Conservation (phyloP, 2,329 filamentous ascomycete genomes). For the Didymosphaeria variabile region DNA sequence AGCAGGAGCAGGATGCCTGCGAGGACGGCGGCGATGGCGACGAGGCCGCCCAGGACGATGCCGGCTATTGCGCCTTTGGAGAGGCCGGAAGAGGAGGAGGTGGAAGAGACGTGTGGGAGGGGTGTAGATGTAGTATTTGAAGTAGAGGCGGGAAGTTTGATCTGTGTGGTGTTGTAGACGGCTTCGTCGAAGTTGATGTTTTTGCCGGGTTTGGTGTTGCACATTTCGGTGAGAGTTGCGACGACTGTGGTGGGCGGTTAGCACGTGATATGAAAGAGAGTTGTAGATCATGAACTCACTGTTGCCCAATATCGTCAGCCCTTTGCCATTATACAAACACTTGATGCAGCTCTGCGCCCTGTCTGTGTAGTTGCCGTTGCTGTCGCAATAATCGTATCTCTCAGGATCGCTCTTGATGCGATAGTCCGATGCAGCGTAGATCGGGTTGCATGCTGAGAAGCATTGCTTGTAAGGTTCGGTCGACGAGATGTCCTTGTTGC, state of each 20-base stretch:
- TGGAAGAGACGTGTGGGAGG: constrained; percentile 7
- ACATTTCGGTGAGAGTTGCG: constrained; percentile 25
- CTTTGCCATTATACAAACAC: constrained; percentile 25
- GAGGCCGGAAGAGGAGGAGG: constrained; percentile 14
- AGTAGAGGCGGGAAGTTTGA: constrained; percentile 10
- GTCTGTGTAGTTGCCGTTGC: constrained; percentile 26
- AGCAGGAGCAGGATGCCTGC: constrained; percentile 27
- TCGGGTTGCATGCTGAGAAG: constrained; percentile 25
- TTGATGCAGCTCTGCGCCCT: constrained; percentile 25
- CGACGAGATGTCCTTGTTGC: constrained; percentile 21
- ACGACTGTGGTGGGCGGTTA: constrained; percentile 21
- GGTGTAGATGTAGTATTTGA: constrained; percentile 2
- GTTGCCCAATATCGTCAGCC: constrained; percentile 31
- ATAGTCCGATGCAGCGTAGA: constrained; percentile 27
- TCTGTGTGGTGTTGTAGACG: constrained; percentile 28
- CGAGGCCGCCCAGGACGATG: constrained; percentile 27
- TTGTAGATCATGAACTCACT: constrained; percentile 16
- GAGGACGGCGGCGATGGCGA: constrained; percentile 24
- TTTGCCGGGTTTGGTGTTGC: constrained; percentile 29
- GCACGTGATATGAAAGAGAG: background rate
- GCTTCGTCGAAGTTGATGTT: constrained; percentile 23
- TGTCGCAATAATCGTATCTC: constrained; percentile 30
- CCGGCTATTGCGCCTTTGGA: constrained; percentile 29
- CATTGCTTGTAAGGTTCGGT: constrained; percentile 26
- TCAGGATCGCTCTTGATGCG: constrained; percentile 23